Conservation (phyloP, 495 filamentous ascomycete species). For the Penicilliopsis zonata region DNA sequence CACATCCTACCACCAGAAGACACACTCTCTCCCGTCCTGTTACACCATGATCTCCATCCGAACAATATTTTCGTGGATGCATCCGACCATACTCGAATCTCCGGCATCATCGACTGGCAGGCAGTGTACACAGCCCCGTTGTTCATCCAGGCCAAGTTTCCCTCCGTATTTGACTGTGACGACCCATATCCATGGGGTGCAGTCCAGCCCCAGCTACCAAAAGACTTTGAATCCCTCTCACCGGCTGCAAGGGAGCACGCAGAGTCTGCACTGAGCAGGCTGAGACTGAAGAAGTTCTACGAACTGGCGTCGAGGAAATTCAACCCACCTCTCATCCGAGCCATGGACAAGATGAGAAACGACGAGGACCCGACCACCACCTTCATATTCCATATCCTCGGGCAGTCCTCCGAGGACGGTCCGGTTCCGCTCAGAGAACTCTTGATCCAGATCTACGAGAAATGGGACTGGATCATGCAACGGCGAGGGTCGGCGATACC, state of each 20-base stretch:
- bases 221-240: conserved; percentile 7
- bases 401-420: conserved; percentile 7
- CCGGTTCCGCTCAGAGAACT: conserved; percentile 10
- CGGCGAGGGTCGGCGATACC: conserved; percentile 3
- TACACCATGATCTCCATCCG: conserved; percentile 11
- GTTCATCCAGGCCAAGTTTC: conserved; percentile 10
- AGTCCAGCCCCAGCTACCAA: conserved; percentile 7
- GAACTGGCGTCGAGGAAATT: conserved; percentile 12
- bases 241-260: conserved; percentile 4
- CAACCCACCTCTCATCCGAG: conserved; percentile 7
- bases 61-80: conserved; percentile 12
- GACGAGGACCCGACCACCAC: conserved; percentile 8
- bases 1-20: conserved; percentile 8
- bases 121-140: conserved; percentile 6
- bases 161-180: conserved; percentile 9
- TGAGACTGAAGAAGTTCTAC: conserved; percentile 10
- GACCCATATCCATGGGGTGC: conserved; percentile 10
- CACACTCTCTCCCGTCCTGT: conserved; percentile 4
- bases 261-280: conserved; percentile 4
- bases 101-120: conserved; percentile 13
- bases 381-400: conserved; percentile 12
- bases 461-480: conserved; percentile 8
- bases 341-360: conserved; percentile 10
- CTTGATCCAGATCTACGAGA: conserved; percentile 11
- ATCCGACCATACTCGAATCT: conserved; percentile 10